A percentile compares a stretch with the other conserved stretches of the same genome.
Conservation (phyloP, 2,329 filamentous ascomycete genomes). For the Lachnellula hyalina region DNA sequence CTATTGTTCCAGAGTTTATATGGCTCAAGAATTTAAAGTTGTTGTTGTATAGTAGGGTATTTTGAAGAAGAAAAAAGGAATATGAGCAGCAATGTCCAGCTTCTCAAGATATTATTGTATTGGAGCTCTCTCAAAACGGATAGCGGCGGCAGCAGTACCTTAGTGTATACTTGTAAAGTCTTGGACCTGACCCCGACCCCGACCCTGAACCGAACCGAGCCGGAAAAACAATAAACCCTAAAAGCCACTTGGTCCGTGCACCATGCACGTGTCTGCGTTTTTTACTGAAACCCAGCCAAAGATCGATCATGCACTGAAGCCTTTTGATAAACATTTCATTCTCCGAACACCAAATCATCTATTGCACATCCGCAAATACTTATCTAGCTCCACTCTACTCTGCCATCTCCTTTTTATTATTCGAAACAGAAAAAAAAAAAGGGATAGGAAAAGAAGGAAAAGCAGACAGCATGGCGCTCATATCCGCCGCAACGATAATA, state of each 20-base stretch:
- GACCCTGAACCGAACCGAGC: not conserved
- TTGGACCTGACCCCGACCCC: not conserved
- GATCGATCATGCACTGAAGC: no score
- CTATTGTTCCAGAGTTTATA: no score
- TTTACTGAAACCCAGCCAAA: not conserved
- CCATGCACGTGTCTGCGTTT: no score
- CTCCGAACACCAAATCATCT: not conserved
- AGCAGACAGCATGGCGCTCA: slow-evolving; percentile 62
- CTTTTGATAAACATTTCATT: no score
- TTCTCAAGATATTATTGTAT: not conserved
- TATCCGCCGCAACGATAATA: slow-evolving; percentile 77
- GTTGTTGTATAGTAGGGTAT: not conserved
- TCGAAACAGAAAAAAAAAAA: not conserved
- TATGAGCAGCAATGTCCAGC: not conserved
- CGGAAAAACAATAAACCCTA: slow-evolving; percentile 3
- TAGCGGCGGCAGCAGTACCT: not conserved
- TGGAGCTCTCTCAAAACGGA: not conserved
- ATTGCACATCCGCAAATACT: not conserved
- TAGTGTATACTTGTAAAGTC: not conserved
- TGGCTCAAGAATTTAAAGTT: not conserved
- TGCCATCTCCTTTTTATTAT: not conserved
- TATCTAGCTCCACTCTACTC: not conserved
- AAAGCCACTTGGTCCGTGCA: not conserved
- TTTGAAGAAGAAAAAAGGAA: not conserved
- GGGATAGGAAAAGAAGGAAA: no score